Base-by-base conservation (phyloP, 2,329 filamentous ascomycete genomes). In the Aureobasidium sp. region DNA sequence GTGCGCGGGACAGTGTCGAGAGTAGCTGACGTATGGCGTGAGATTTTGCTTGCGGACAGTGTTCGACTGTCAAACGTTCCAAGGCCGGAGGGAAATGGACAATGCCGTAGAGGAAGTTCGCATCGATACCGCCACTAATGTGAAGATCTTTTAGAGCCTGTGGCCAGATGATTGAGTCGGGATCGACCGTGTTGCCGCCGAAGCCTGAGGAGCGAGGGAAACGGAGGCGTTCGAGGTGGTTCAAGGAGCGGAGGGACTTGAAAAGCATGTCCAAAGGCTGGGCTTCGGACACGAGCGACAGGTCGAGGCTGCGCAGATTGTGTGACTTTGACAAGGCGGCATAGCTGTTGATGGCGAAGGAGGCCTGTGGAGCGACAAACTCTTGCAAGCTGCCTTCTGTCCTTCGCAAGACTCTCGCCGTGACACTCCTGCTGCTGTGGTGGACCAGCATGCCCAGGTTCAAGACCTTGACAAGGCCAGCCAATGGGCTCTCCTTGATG, bases 341-440 rank as follows among this genome's bases (percentile, higher is more conserved):
- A 65, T 85, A 80, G 68, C 81, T 82, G 64, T 84, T 83, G 57
- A 81, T 71, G 2, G 79, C 80, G 67, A 87, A 86, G 4, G 79
- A 80, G 5, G 80, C 77, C 63, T 82, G 81, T 1, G 84, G 84
- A 0, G 84, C 83, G 51, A 80, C 70, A 68, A 86, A 86, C n/a
- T 73, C 70, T 64, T 80, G 75, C 20, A 87, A 69, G 1, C 74
- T 78, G 6, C 72, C 70, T 64, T 82, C 85, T 1, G 82, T 78
- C 55, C 82, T 75, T 27, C 80, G 77, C 3, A 87, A 73, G 8
- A 87, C 70, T 36, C 83, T 78, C 22, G 83, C 81, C 0, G 84
- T 86, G 11, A 79, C 71, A 55, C 81, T 82, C 66, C 82, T 84
- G 62, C 77, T 80, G 64, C 82, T 81, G 66, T 86, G 80, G 66